These are phyloP conservation scores for Graphilbum fragrans DNA, from an alignment of 2,329 filamentous ascomycete species.

Conservation along the genomic window DNA sequence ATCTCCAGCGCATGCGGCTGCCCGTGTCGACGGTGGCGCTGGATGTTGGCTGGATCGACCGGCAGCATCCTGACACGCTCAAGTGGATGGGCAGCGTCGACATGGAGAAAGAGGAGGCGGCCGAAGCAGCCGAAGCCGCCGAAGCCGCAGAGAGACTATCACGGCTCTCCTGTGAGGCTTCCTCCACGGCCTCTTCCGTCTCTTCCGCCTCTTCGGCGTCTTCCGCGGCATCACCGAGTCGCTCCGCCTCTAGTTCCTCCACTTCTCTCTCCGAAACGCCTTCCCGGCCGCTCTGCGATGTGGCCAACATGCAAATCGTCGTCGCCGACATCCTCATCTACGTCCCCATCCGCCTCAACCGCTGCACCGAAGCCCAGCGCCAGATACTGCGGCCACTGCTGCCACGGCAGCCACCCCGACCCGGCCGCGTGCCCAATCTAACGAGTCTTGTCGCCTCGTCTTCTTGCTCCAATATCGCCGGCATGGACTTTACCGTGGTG, in stretches of 20 bases:
- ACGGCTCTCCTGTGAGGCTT: too few relatives aligned
- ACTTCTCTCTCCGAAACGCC: too few relatives aligned
- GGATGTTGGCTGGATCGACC: slow-evolving; percentile 10
- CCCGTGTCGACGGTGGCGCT: slow-evolving; percentile 6
- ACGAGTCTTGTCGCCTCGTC: too few relatives aligned
- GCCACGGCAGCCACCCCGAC: background rate
- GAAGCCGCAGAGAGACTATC: background rate
- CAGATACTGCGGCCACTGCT: background rate
- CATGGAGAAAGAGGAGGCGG: background rate
- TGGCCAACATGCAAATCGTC: slow-evolving; percentile 1
- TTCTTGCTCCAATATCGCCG: slow-evolving; percentile 3
- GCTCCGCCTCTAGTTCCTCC: too few relatives aligned
- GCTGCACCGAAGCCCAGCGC: background rate
- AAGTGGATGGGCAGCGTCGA: slow-evolving; percentile 7
- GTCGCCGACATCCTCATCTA: slow-evolving; percentile 9
- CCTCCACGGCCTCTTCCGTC: too few relatives aligned
- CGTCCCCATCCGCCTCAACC: slow-evolving; percentile 1
- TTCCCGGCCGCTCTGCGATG: too few relatives aligned
- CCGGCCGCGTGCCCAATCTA: too few relatives aligned
- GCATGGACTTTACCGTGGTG: slow-evolving; percentile 8
- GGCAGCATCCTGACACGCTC: slow-evolving; percentile 7
- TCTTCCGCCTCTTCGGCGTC: too few relatives aligned
- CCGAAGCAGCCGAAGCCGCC: background rate
- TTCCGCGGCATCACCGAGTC: too few relatives aligned
- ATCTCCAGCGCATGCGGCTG: slow-evolving; percentile 3